These are phyloP conservation scores for Cucurbita argyrosperma DNA, from an alignment of 306 rosid genomes.

Conservation along the genomic window DNA sequence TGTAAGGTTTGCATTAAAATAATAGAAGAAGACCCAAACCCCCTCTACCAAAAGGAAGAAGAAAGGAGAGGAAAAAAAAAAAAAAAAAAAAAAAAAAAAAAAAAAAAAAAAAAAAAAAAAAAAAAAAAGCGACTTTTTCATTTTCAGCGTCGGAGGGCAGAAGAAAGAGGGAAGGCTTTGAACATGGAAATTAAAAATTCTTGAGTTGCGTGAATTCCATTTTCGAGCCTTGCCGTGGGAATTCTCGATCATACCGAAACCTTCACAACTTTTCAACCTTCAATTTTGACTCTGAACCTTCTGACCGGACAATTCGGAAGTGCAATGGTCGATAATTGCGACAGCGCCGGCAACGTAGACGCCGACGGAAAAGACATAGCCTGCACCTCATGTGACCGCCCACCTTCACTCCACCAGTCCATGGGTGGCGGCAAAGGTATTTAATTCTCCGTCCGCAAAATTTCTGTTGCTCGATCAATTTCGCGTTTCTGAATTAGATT, in stretches of 20 bases:
- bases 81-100: too few species aligned
- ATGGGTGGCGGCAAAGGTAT: constrained; percentile 26
- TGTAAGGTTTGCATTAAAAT: not conserved
- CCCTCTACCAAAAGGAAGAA: not conserved
- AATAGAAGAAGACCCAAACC: not conserved
- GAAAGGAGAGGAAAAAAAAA: not conserved
- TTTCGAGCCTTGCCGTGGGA: not conserved
- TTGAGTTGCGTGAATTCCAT: not conserved
- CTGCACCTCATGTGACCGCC: constrained; percentile 23
- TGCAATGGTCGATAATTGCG: constrained; percentile 23
- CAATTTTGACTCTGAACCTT: not conserved
- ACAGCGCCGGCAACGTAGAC: constrained; percentile 17
- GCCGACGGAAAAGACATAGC: constrained; percentile 30
- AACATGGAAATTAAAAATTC: not conserved
- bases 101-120: too few species aligned
- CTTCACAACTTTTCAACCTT: not conserved
- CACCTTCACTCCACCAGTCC: constrained; percentile 10
- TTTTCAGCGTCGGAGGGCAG: not conserved
- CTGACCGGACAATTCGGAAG: not conserved
- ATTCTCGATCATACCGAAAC: not conserved
- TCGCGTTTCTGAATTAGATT: not conserved
- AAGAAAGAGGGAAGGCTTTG: not conserved
- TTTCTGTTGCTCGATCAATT: not conserved
- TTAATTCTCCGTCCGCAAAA: not conserved
- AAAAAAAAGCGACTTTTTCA: not conserved